A percentile compares a stretch with the other conserved stretches of the same genome.
Evolutionary conservation across 768 basidiomycete genomes (phyloP).

Genomic region (Mycena leptocephala): DNA sequence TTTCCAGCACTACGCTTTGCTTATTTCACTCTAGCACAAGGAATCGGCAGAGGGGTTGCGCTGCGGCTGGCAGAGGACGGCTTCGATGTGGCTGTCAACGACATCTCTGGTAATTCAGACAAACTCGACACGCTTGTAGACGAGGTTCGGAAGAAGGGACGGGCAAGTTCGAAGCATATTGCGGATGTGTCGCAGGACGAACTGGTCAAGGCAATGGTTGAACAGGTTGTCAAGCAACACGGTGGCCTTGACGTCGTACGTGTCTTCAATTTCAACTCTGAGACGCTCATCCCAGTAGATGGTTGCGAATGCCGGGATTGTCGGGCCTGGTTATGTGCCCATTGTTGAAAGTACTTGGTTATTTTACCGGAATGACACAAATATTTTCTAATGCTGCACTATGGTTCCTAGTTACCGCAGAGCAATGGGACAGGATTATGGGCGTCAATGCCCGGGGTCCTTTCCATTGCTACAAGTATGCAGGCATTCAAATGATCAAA

Average conservation of each 20-base stretch:
- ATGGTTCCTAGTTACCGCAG: not conserved
- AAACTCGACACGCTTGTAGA: conserved; percentile 33
- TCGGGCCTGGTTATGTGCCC: not conserved
- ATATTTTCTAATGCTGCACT: not conserved
- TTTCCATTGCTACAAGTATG: conserved; percentile 28
- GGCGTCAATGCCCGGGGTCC: conserved; percentile 6
- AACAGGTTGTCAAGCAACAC: conserved; percentile 35
- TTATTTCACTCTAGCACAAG: not conserved
- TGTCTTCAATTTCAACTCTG: not conserved
- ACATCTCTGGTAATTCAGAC: conserved; percentile 40
- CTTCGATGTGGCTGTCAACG: conserved; percentile 53
- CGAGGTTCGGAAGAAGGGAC: conserved; percentile 26
- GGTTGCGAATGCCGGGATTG: conserved; percentile 50
- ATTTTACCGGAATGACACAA: no score
- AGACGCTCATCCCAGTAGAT: conserved; percentile 36
- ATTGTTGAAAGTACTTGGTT: not conserved
- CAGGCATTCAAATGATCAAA: conserved; percentile 20
- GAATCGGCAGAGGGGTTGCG: conserved; percentile 54
- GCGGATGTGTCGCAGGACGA: conserved; percentile 39
- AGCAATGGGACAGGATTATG: conserved; percentile 24
- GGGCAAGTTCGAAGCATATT: not conserved
- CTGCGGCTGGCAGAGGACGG: conserved; percentile 54
- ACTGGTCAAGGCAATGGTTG: conserved; percentile 41
- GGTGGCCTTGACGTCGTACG: conserved; percentile 50
- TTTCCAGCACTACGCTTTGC: not conserved